Evolutionary conservation across 2,329 filamentous ascomycete species (phyloP), one percentile per base, ranked within the genome.

Genomic region (Intubia oerlemansii): DNA sequence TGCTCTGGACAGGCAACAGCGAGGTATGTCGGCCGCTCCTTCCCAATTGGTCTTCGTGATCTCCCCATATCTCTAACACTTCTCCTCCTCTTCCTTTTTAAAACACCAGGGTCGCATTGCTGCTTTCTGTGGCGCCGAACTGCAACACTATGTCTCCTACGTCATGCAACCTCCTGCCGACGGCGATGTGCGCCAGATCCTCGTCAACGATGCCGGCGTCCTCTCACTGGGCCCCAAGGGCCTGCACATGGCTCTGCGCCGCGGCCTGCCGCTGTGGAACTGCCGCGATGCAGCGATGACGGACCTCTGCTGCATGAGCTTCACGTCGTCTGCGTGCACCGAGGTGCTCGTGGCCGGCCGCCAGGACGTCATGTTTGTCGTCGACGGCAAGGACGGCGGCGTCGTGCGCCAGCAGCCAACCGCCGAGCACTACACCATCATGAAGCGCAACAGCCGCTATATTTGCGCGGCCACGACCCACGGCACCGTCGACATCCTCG

Each of bases 291-390:
- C 29, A 17, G 74, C 76, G 32, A 91, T 95, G 74, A 69, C 64
- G 37, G 80, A 93, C 44, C 56, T 98, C 38, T 69, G 71, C 41
- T 95, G 88, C 50, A 95, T 95, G 82, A 85, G 77, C 47, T 93
- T 91, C 46, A 90, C 81, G 2, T 82, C 79, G 17, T 8, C 8
- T n/a, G 76, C 76, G 7, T 79, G 77, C 16, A 65, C 67, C 10
- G 77, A 91, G 44, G 73, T 98, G 32, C 56, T 98, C 13, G 78
- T 85, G 19, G 88, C 82, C 26, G 88, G 88, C 26, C 67, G 74
- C 39, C 88, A 98, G 50, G 66, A 75, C 31, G 65, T 64, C 28
- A 91, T 98, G 77, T 77, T 92, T 45, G 72, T 69, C 13, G 61
- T 75, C 36, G 68, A 74, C 45, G 59, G 70, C 27, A 58, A 60